Conservation (phyloP, 2,329 filamentous ascomycete species). For the Sporothrix mexicana region DNA sequence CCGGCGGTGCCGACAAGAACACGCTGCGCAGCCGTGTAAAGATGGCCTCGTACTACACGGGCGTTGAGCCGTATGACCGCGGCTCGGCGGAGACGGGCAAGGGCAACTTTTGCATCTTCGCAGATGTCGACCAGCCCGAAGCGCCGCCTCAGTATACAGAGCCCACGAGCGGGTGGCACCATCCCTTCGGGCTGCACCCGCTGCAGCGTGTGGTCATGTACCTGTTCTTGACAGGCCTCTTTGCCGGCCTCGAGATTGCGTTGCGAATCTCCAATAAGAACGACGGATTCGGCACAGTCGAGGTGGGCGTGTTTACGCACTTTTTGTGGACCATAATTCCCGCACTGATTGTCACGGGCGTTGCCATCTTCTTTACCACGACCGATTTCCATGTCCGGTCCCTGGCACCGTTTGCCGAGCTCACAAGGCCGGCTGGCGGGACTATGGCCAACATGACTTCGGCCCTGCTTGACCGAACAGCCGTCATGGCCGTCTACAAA, state of each 20-base stretch:
- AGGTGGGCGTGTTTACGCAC: conserved; percentile 41
- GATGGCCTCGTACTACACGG: conserved; percentile 43
- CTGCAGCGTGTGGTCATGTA: conserved; percentile 42
- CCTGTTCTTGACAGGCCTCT: conserved; percentile 42
- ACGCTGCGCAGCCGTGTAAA: conserved; percentile 42
- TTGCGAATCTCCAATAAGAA: conserved; percentile 43
- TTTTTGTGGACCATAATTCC: conserved; percentile 47
- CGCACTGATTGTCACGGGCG: conserved; percentile 40
- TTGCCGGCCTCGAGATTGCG: conserved; percentile 46
- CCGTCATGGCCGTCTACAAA: conserved; percentile 41
- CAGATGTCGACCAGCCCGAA: conserved; percentile 33
- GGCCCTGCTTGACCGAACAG: conserved; percentile 45
- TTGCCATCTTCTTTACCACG: conserved; percentile 44
- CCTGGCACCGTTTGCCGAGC: conserved; percentile 45
- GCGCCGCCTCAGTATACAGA: conserved; percentile 35
- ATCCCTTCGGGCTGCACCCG: conserved; percentile 44
- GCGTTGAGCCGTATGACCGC: conserved; percentile 46
- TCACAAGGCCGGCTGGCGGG: conserved; percentile 39
- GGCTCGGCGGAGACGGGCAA: conserved; percentile 38
- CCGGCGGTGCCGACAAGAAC: conserved; percentile 44
- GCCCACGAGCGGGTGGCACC: conserved; percentile 40
- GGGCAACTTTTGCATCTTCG: conserved; percentile 41
- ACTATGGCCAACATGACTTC: conserved; percentile 43
- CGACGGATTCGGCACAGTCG: conserved; percentile 44
- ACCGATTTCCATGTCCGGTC: conserved; percentile 45